Conservation (phyloP, 2,329 filamentous ascomycete genomes). For the Curvularia eragrostidis region DNA sequence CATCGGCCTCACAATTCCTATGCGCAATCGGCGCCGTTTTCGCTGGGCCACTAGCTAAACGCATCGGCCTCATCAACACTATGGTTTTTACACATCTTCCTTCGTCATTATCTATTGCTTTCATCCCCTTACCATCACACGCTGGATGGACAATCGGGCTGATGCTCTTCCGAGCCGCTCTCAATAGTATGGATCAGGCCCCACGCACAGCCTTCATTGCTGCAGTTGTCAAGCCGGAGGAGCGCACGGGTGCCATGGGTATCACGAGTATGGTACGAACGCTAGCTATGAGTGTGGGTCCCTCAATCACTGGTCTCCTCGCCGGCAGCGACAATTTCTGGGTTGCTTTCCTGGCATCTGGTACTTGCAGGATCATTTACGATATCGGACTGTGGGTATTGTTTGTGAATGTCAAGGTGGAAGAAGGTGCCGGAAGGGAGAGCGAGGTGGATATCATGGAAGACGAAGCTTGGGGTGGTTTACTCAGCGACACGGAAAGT, state of each 20-base stretch:
- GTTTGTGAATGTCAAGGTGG: slow-evolving; percentile 47
- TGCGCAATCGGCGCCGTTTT: slow-evolving; percentile 63
- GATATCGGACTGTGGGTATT: slow-evolving; percentile 49
- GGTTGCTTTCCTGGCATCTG: slow-evolving; percentile 49
- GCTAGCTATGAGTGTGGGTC: slow-evolving; percentile 60
- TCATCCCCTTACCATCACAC: slow-evolving; percentile 62
- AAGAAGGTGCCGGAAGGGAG: slow-evolving; percentile 24
- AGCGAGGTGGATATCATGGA: slow-evolving; percentile 33
- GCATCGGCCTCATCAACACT: slow-evolving; percentile 68
- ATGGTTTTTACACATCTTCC: slow-evolving; percentile 61
- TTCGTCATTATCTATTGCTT: slow-evolving; percentile 62
- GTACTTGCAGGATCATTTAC: slow-evolving; percentile 45
- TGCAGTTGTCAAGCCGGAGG: slow-evolving; percentile 68
- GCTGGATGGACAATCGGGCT: slow-evolving; percentile 62
- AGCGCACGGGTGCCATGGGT: slow-evolving; percentile 74
- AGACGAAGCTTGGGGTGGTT: slow-evolving; percentile 39
- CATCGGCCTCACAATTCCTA: slow-evolving; percentile 55
- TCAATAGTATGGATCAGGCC: slow-evolving; percentile 75
- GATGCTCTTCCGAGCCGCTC: slow-evolving; percentile 64
- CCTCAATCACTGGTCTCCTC: slow-evolving; percentile 46
- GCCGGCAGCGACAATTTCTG: slow-evolving; percentile 46
- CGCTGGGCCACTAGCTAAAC: slow-evolving; percentile 63
- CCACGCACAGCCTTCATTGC: slow-evolving; percentile 71
- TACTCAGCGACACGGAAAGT: slow-evolving; percentile 41
- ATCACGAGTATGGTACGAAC: slow-evolving; percentile 69